Percentiles rank a stretch among this genome's conserved stretches.
Evolutionary conservation across 495 filamentous ascomycete species (phyloP).

Genomic region (Rhypophila decipiens): DNA sequence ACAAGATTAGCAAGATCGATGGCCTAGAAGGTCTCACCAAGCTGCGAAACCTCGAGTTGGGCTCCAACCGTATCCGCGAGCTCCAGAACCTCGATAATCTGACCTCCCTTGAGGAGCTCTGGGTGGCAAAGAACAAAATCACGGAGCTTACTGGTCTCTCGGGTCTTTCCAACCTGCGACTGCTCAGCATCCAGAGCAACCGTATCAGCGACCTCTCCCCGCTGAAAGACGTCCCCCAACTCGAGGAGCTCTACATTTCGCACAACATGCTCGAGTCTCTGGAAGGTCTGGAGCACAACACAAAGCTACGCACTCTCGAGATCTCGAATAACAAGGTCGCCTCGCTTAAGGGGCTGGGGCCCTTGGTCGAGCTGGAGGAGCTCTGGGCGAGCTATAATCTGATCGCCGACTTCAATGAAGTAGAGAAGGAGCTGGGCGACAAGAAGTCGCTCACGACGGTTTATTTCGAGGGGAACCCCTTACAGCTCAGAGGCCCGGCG

Average conservation of each 20-base stretch:
- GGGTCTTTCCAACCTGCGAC: slow-evolving; percentile 68
- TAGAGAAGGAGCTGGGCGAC: slow-evolving; percentile 71
- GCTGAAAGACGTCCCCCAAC: slow-evolving; percentile 61
- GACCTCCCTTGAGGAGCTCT: slow-evolving; percentile 72
- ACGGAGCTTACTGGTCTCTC: slow-evolving; percentile 70
- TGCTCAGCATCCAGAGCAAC: slow-evolving; percentile 96
- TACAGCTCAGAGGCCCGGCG: slow-evolving; percentile 67
- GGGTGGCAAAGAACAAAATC: slow-evolving; percentile 98
- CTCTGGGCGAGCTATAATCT: slow-evolving; percentile 92
- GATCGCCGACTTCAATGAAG: slow-evolving; percentile 69
- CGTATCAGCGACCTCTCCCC: slow-evolving; percentile 76
- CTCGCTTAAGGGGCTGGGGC: slow-evolving; percentile 63
- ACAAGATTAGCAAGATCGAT: slow-evolving; percentile 86
- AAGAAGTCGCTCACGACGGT: slow-evolving; percentile 82
- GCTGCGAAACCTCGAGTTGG: slow-evolving; percentile 80
- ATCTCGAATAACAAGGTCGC: slow-evolving; percentile 84
- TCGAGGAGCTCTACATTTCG: slow-evolving; percentile 97
- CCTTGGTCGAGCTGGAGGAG: slow-evolving; percentile 71
- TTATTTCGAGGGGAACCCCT: slow-evolving; percentile 93
- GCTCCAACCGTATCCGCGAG: slow-evolving; percentile 83
- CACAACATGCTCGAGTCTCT: slow-evolving; percentile 86
- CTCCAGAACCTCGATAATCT: slow-evolving; percentile 82
- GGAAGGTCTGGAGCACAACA: slow-evolving; percentile 64
- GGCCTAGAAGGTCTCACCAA: slow-evolving; percentile 66
- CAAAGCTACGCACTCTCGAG: slow-evolving; percentile 70